Evolutionary conservation across 257 asterid species (phyloP).

Genomic region (Thymus quinquecostatus): DNA sequence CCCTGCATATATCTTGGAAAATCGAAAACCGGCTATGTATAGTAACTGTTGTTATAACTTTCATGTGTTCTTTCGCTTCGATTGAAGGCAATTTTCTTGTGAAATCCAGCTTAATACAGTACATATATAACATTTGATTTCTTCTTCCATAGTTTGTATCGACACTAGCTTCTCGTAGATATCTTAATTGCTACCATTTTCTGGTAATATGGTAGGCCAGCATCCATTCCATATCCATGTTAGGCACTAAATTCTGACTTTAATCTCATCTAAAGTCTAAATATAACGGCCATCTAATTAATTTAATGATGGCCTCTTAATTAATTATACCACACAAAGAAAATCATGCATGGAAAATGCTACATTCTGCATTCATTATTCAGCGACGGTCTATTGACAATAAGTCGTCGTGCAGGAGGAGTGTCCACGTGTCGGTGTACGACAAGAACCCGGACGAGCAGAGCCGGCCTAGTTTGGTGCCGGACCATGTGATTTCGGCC

Average conservation of each 20-base stretch:
- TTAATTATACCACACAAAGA: neutral
- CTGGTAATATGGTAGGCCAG: neutral
- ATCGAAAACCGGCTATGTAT: no score
- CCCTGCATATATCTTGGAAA: no score
- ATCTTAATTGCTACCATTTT: slow-evolving; percentile 15
- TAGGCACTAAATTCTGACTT: neutral
- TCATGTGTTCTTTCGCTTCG: neutral
- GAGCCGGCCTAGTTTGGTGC: slow-evolving; percentile 50
- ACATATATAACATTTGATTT: no score
- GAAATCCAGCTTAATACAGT: no score
- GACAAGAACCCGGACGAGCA: slow-evolving; percentile 84
- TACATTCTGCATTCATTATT: neutral
- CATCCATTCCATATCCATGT: no score
- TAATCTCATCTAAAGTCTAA: slow-evolving; percentile 13
- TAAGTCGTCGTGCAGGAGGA: slow-evolving; percentile 59
- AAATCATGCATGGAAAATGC: neutral
- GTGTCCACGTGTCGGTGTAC: slow-evolving; percentile 70
- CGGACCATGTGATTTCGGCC: slow-evolving; percentile 57
- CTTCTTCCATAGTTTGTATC: slow-evolving; percentile 3
- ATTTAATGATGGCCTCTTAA: neutral
- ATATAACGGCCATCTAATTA: neutral
- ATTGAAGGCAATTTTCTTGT: neutral
- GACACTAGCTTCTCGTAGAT: neutral
- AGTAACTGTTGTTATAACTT: neutral
- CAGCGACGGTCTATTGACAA: no score